A percentile compares a stretch with the other conserved stretches of the same genome.
These are phyloP conservation scores for Panaeolus cyanescens DNA, from an alignment of 768 basidiomycete species.

Conservation along the genomic window DNA sequence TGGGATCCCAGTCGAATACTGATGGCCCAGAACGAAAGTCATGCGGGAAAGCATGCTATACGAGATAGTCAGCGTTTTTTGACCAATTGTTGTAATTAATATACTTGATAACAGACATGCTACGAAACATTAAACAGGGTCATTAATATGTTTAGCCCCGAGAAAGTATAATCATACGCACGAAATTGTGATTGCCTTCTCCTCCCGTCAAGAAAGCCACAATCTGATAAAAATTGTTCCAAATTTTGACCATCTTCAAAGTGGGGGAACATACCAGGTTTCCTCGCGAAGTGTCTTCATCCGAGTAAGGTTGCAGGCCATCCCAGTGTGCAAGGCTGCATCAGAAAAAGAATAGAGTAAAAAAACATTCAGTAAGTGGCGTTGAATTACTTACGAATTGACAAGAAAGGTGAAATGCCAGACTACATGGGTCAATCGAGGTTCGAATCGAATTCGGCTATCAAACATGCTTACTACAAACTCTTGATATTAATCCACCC, in stretches of 20 bases:
- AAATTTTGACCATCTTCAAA: not conserved
- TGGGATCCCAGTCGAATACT: constrained; percentile 73
- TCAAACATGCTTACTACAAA: constrained; percentile 48
- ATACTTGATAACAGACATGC: not conserved
- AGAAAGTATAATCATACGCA: constrained; percentile 30
- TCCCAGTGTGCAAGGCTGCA: constrained; percentile 76
- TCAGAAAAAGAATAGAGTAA: no score
- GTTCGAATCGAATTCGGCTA: not conserved
- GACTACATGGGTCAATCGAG: constrained; percentile 33
- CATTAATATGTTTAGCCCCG: constrained; percentile 1
- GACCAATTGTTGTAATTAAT: no score
- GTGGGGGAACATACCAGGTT: constrained; percentile 54
- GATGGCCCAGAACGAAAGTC: constrained; percentile 77
- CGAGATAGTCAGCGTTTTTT: not conserved
- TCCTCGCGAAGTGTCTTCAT: constrained; percentile 77
- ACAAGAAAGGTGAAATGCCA: constrained; percentile 77
- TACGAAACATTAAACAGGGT: not conserved
- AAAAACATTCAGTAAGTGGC: not conserved
- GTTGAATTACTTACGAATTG: constrained; percentile 50
- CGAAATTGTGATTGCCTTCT: constrained; percentile 81
- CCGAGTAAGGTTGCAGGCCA: constrained; percentile 80
- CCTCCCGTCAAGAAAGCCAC: constrained; percentile 71
- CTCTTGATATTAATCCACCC: constrained; percentile 64
- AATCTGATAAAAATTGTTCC: constrained; percentile 37
- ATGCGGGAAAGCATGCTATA: constrained; percentile 74